Evolutionary conservation across 2,329 filamentous ascomycete genomes (phyloP).

Genomic region (Spiromastix sp.): DNA sequence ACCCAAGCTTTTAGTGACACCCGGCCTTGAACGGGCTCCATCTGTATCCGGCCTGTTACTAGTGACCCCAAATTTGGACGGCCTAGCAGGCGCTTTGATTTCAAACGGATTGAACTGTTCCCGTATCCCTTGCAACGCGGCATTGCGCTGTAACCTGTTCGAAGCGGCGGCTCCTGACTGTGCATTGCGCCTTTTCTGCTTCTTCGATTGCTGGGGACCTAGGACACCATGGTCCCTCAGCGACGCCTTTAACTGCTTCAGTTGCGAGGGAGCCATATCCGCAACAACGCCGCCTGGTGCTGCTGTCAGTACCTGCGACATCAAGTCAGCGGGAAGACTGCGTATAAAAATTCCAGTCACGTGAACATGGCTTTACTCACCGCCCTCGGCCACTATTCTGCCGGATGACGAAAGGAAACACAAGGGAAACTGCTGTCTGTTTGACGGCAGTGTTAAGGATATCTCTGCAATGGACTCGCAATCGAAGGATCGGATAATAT

Average conservation of each 20-base stretch:
- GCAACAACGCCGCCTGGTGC: background rate
- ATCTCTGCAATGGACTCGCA: conserved; percentile 16
- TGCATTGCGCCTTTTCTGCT: conserved; percentile 69
- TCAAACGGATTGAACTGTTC: conserved; percentile 98
- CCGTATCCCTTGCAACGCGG: conserved; percentile 73
- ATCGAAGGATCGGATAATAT: conserved; percentile 25
- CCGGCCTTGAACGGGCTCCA: conserved; percentile 58
- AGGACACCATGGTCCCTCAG: conserved; percentile 81
- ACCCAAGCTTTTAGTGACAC: conserved; percentile 71
- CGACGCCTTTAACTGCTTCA: conserved; percentile 90
- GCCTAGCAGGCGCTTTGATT: conserved; percentile 66
- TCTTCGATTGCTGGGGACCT: conserved; percentile 88
- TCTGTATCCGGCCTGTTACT: conserved; percentile 45
- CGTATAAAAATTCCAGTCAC: too few relatives aligned
- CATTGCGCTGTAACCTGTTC: conserved; percentile 65
- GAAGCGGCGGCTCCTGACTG: conserved; percentile 58
- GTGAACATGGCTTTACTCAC: too few relatives aligned
- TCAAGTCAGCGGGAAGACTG: too few relatives aligned
- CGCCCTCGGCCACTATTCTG: background rate
- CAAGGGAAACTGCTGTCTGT: conserved; percentile 7
- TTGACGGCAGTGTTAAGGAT: conserved; percentile 11
- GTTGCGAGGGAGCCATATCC: conserved; percentile 85
- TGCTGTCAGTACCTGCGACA: conserved; percentile 1
- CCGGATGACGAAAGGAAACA: conserved; percentile 3
- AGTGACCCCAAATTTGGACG: conserved; percentile 76